phyloP scores from a whole-genome alignment of 306 rosid species.

The Inga laurina region DNA sequence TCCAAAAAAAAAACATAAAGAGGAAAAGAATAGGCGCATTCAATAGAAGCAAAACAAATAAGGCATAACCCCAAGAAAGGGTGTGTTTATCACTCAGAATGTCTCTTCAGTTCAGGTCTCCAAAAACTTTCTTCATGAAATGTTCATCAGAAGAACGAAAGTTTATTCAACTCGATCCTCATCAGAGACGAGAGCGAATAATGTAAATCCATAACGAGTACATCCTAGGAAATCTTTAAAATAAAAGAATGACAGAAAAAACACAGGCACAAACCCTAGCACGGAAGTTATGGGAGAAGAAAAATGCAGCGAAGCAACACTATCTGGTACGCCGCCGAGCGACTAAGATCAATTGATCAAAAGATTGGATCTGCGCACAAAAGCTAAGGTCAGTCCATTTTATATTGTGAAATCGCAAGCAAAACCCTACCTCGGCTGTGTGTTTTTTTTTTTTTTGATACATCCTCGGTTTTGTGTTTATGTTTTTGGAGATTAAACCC shows the following conservation, averaged over 20 bases:
- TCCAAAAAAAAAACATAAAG: neutral
- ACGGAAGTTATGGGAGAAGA: neutral
- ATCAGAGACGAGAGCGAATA: constrained; percentile 15
- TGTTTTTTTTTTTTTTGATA: no score
- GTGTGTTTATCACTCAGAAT: neutral
- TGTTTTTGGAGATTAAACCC: constrained; percentile 1
- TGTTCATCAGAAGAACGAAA: constrained; percentile 51
- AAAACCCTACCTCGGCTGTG: constrained; percentile 33
- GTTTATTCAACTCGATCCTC: constrained; percentile 39
- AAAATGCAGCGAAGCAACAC: neutral
- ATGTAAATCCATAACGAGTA: neutral
- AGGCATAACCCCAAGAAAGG: neutral
- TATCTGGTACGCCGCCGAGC: neutral
- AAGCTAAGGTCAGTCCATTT: neutral
- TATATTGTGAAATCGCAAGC: constrained; percentile 31
- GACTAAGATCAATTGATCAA: neutral
- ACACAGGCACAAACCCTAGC: neutral
- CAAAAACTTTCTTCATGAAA: constrained; percentile 41
- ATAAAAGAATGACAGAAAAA: neutral
- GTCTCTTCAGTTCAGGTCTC: constrained; percentile 64
- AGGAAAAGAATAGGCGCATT: neutral
- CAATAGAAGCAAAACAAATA: neutral
- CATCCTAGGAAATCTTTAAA: neutral
- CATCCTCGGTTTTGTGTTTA: no score
- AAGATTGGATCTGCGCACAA: neutral